Percentiles rank a stretch among this genome's conserved stretches.
phyloP scores from a whole-genome alignment of 257 asterid species.

The Forsythia viridissima region DNA sequence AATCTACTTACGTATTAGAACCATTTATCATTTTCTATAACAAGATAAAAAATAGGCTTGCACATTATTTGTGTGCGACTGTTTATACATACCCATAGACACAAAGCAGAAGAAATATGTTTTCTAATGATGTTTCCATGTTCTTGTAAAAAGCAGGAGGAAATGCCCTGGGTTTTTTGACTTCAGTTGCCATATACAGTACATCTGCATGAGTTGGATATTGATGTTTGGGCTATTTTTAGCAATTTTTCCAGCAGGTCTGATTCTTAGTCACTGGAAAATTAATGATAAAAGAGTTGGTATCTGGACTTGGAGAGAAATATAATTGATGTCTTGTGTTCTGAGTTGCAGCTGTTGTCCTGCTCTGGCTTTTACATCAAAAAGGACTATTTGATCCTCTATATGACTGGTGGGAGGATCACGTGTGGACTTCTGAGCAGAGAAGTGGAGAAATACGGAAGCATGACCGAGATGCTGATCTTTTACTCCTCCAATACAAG shows the following conservation, averaged over 20 bases:
- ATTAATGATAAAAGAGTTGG: neutral
- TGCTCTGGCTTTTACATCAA: constrained; percentile 85
- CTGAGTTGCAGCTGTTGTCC: constrained; percentile 59
- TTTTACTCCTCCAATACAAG: constrained; percentile 32
- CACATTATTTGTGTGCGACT: neutral
- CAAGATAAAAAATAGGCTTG: neutral
- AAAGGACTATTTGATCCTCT: constrained; percentile 85
- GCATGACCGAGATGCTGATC: constrained; percentile 30
- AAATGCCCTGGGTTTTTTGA: constrained; percentile 83
- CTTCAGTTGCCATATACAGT: constrained; percentile 84
- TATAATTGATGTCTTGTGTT: constrained; percentile 10
- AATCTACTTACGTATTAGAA: neutral
- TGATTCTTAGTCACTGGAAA: constrained; percentile 3
- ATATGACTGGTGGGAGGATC: constrained; percentile 99
- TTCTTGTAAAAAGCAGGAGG: constrained; percentile 48
- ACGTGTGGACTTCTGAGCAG: constrained; percentile 44
- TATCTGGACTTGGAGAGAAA: neutral
- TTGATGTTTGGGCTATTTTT: constrained; percentile 68
- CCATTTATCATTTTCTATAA: neutral
- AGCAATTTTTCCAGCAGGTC: constrained; percentile 91
- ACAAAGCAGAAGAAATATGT: neutral
- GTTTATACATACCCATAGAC: neutral
- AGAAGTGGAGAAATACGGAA: constrained; percentile 27
- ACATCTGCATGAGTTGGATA: constrained; percentile 86
- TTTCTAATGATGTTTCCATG: constrained; percentile 17